Evolutionary conservation across 257 asterid genomes (phyloP).

Genomic region (Penstemon davidsonii): DNA sequence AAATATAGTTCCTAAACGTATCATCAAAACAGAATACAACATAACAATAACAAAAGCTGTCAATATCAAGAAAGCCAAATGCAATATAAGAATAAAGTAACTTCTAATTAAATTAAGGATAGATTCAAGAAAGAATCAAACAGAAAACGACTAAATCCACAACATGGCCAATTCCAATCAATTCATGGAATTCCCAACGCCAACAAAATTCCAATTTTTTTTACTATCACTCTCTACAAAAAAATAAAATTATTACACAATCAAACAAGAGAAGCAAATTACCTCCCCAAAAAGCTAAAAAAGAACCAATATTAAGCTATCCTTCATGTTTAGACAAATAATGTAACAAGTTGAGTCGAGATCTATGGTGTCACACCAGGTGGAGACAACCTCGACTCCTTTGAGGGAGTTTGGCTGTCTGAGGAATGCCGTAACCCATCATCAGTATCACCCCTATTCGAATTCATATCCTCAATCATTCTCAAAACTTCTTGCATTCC

Average conservation of each 20-base stretch:
- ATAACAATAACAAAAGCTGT: not conserved
- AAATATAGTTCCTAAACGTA: too few species aligned
- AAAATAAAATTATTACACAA: conserved; percentile 41
- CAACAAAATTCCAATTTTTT: conserved; percentile 33
- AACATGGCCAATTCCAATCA: conserved; percentile 42
- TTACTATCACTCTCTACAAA: conserved; percentile 33
- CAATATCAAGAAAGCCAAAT: conserved; percentile 12
- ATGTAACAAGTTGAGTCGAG: not conserved
- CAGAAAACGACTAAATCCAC: conserved; percentile 23
- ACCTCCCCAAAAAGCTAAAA: conserved; percentile 31
- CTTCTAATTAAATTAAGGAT: conserved; percentile 5
- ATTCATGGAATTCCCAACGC: conserved; percentile 36
- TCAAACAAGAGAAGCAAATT: conserved; percentile 38
- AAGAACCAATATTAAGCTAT: conserved; percentile 23
- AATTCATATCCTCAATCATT: conserved; percentile 78
- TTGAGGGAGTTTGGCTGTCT: conserved; percentile 78
- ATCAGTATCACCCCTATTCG: conserved; percentile 34
- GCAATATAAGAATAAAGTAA: conserved; percentile 17
- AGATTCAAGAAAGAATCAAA: conserved; percentile 24
- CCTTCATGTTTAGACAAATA: conserved; percentile 25
- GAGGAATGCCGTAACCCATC: conserved; percentile 74
- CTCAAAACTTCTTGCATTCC: conserved; percentile 67
- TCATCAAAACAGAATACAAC: too few species aligned
- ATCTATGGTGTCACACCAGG: conserved; percentile 56
- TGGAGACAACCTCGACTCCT: conserved; percentile 63